Conservation (phyloP, 306 rosid species). For the Canavalia gladiata region DNA sequence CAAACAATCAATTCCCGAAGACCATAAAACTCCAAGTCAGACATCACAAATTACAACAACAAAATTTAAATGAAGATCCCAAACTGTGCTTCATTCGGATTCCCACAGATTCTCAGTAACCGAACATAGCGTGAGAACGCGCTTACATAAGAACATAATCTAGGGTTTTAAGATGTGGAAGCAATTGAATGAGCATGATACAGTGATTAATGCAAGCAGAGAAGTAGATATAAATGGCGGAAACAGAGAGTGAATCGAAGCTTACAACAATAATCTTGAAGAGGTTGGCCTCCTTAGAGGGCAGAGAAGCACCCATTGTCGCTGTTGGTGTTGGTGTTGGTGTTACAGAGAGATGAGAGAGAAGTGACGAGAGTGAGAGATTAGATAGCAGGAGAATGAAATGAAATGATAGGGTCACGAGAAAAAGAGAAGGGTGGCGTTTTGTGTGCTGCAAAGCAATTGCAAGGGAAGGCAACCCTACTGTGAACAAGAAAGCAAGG, state of each 20-base stretch:
- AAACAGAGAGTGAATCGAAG: conserved; percentile 48
- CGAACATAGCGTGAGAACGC: conserved; percentile 8
- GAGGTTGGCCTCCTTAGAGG: conserved; percentile 94
- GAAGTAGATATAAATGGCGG: not conserved
- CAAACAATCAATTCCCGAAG: not conserved
- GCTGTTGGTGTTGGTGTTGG: not conserved
- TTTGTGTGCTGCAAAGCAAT: conserved; percentile 27
- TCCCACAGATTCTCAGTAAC: not conserved
- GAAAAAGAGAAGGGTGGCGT: conserved; percentile 30
- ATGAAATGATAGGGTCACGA: conserved; percentile 39
- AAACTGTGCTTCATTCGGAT: not conserved
- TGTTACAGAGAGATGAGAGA: conserved; percentile 35
- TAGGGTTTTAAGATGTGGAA: conserved; percentile 60
- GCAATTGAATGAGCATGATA: conserved; percentile 11
- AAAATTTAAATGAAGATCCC: conserved; percentile 19
- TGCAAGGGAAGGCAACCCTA: conserved; percentile 30
- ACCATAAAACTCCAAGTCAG: not conserved
- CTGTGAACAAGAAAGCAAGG: not conserved
- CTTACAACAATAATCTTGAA: conserved; percentile 99
- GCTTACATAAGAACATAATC: conserved; percentile 36
- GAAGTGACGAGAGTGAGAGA: not conserved
- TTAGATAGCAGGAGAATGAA: conserved; percentile 18
- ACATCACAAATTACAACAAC: not conserved
- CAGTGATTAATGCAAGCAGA: conserved; percentile 41
- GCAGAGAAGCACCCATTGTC: conserved; percentile 94